Conservation (phyloP, 257 asterid species). For the Solanum lignicaule region DNA sequence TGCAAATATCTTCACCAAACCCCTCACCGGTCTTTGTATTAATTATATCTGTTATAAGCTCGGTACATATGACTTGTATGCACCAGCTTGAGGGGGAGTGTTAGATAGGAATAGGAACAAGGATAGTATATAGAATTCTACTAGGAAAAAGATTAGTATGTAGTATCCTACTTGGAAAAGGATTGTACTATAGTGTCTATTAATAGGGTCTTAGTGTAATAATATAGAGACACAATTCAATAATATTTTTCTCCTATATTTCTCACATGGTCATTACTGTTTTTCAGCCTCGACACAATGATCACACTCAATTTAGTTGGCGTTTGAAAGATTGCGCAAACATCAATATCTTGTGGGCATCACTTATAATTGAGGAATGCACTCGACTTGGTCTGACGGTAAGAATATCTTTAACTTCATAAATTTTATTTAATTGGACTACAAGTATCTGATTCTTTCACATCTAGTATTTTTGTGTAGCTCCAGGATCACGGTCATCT, state of each 20-base stretch:
- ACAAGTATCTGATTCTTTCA: slow-evolving; percentile 27
- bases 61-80: not conserved
- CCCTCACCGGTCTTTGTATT: not conserved
- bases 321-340: slow-evolving; percentile 44
- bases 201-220: not conserved
- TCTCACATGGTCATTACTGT: not conserved
- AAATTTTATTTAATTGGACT: not conserved
- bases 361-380: slow-evolving; percentile 90
- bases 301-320: slow-evolving; percentile 14
- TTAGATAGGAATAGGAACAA: not conserved
- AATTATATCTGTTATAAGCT: not conserved
- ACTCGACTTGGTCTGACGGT: slow-evolving; percentile 89
- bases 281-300: slow-evolving; percentile 42
- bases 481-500: slow-evolving; percentile 98
- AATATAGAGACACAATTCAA: not conserved
- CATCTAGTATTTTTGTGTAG: slow-evolving; percentile 83
- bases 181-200: not conserved
- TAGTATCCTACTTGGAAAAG: not conserved
- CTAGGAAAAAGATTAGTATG: not conserved
- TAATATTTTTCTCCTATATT: not conserved
- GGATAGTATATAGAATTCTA: no score
- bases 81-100: not conserved
- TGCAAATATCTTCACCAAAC: not conserved
- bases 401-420: slow-evolving; percentile 22
- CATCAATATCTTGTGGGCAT: slow-evolving; percentile 87